Conservation (phyloP, 75 land plant species). For the Sequoia sempervirens region DNA sequence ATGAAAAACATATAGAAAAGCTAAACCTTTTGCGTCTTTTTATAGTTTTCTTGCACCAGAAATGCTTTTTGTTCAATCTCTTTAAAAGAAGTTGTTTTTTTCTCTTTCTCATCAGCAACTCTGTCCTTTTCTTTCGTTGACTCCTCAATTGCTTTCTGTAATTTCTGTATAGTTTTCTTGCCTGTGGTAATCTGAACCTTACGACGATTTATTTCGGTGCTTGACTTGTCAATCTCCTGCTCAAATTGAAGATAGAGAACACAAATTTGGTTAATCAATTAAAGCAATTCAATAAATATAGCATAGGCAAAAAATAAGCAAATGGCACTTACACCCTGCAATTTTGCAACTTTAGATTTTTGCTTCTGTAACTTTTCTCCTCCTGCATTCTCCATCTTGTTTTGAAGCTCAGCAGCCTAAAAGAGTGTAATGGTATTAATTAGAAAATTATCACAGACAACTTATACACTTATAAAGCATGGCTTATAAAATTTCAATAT, state of each 20-base stretch:
- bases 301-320: background rate
- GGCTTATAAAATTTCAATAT: background rate
- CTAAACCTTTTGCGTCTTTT: slow-evolving; percentile 65
- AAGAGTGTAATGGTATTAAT: background rate
- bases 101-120: slow-evolving; percentile 48
- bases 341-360: slow-evolving; percentile 59
- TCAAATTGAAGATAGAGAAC: background rate
- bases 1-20: background rate
- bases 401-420: slow-evolving; percentile 79
- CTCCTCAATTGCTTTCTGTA: slow-evolving; percentile 69
- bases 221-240: slow-evolving; percentile 79
- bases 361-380: slow-evolving; percentile 77
- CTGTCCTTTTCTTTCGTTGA: slow-evolving; percentile 61
- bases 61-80: slow-evolving; percentile 81
- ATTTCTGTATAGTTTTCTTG: slow-evolving; percentile 63
- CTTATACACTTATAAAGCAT: background rate
- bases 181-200: slow-evolving; percentile 76
- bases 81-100: slow-evolving; percentile 43
- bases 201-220: slow-evolving; percentile 77
- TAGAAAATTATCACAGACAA: background rate
- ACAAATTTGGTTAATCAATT: background rate
- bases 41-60: slow-evolving; percentile 72
- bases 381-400: slow-evolving; percentile 88
- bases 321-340: slow-evolving; percentile 65
- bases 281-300: background rate